phyloP scores from a whole-genome alignment of 768 basidiomycete genomes.

The Tricholoma flavovirens region DNA sequence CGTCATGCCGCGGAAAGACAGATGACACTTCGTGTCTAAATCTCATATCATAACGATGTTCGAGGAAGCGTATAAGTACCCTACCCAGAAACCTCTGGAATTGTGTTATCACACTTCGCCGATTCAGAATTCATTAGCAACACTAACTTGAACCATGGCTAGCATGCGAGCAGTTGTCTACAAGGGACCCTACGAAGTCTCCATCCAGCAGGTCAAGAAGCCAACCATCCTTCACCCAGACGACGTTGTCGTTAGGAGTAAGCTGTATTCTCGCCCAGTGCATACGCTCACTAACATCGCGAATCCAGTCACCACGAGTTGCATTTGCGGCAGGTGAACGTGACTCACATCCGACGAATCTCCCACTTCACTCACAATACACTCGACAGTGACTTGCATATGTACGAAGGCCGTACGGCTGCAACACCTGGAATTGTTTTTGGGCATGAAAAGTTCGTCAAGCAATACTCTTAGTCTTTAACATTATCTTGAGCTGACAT shows the following conservation, averaged over 20 bases:
- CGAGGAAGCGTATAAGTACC: background rate
- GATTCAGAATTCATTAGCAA: background rate
- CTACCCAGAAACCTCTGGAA: background rate
- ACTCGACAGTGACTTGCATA: conserved; percentile 39
- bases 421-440: conserved; percentile 46
- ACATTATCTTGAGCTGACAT: background rate
- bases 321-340: conserved; percentile 45
- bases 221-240: conserved; percentile 46
- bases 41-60: background rate
- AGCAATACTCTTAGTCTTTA: background rate
- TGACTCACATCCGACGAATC: background rate
- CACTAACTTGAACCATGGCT: conserved; percentile 12
- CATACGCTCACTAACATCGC: background rate
- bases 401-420: conserved; percentile 52
- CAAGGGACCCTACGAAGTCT: conserved; percentile 42
- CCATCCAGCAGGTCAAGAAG: conserved; percentile 39
- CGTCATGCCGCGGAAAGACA: too few species aligned
- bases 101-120: background rate
- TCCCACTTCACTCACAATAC: background rate
- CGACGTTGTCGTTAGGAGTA: conserved; percentile 47
- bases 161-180: conserved; percentile 52
- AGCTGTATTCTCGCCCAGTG: background rate
- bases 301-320: conserved; percentile 41
- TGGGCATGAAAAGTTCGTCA: conserved; percentile 46
- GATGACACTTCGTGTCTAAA: background rate